Percentiles rank a stretch among this genome's conserved stretches.
Evolutionary conservation across 768 basidiomycete species (phyloP).

Genomic region (Podaxis sp.): DNA sequence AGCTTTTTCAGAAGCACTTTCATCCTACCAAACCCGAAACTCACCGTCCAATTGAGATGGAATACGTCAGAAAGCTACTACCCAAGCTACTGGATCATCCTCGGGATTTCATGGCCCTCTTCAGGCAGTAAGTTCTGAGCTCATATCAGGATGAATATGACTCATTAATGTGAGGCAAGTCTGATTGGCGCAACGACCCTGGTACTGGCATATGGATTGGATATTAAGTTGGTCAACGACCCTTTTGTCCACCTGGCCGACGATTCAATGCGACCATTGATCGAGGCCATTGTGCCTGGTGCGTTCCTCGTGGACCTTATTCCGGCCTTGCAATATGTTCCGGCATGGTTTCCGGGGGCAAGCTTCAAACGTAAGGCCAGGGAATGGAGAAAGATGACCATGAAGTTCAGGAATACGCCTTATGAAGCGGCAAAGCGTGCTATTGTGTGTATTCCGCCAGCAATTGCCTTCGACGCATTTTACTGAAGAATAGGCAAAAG

Average conservation of each 20-base stretch:
- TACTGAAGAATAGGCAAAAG: neutral
- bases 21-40: slow-evolving; percentile 13
- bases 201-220: slow-evolving; percentile 30
- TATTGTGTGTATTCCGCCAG: slow-evolving; percentile 3
- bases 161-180: slow-evolving; percentile 12
- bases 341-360: slow-evolving; percentile 46
- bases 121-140: slow-evolving; percentile 21
- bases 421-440: slow-evolving; percentile 19
- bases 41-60: slow-evolving; percentile 17
- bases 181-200: slow-evolving; percentile 27
- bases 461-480: neutral
- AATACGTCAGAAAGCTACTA: slow-evolving; percentile 9
- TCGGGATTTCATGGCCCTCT: slow-evolving; percentile 7
- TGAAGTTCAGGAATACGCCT: slow-evolving; percentile 33
- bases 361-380: slow-evolving; percentile 41
- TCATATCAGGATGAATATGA: neutral
- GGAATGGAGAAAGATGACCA: slow-evolving; percentile 29
- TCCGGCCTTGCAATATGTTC: slow-evolving; percentile 36
- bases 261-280: slow-evolving; percentile 17
- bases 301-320: slow-evolving; percentile 29
- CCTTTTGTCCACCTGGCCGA: slow-evolving; percentile 28
- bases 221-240: slow-evolving; percentile 27
- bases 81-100: slow-evolving; percentile 9
- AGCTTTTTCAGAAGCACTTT: slow-evolving; percentile 23
- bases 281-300: slow-evolving; percentile 24